phyloP scores from a whole-genome alignment of 2,329 filamentous ascomycete species.

The Xylaria sp. region DNA sequence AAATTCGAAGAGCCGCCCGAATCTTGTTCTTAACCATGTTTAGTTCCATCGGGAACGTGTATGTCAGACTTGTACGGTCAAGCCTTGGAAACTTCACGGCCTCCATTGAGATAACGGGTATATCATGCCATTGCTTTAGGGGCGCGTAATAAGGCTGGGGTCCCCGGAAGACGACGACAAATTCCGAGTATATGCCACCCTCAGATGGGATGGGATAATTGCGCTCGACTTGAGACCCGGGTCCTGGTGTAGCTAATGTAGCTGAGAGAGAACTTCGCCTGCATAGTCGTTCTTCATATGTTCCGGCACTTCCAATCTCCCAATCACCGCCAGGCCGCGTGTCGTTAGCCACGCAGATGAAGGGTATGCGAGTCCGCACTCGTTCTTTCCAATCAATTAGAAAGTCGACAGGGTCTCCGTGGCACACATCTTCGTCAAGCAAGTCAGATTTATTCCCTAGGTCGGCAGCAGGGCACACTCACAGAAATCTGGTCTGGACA shows the following conservation, averaged over 20 bases:
- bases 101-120: slow-evolving; percentile 79
- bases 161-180: slow-evolving; percentile 79
- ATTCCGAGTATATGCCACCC: slow-evolving; percentile 76
- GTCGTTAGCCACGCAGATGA: slow-evolving; percentile 81
- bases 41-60: slow-evolving; percentile 77
- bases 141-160: slow-evolving; percentile 73
- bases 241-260: slow-evolving; percentile 71
- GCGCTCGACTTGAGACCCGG: slow-evolving; percentile 55
- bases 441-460: slow-evolving; percentile 38
- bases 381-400: slow-evolving; percentile 68
- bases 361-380: slow-evolving; percentile 62
- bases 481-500: slow-evolving; percentile 59
- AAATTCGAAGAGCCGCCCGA: slow-evolving; percentile 75
- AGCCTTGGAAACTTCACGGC: slow-evolving; percentile 80
- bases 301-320: slow-evolving; percentile 70
- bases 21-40: slow-evolving; percentile 80
- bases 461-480: slow-evolving; percentile 37
- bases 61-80: slow-evolving; percentile 72
- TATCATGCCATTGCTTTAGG: slow-evolving; percentile 65
- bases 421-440: slow-evolving; percentile 57
- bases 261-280: slow-evolving; percentile 79
- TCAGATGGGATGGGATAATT: slow-evolving; percentile 79
- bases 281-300: slow-evolving; percentile 77
- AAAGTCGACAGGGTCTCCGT: slow-evolving; percentile 69
- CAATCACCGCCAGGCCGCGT: slow-evolving; percentile 82